A percentile compares a stretch with the other conserved stretches of the same genome.
phyloP scores from a whole-genome alignment of 2,329 filamentous ascomycete species.

The Aschersonia sp. region DNA sequence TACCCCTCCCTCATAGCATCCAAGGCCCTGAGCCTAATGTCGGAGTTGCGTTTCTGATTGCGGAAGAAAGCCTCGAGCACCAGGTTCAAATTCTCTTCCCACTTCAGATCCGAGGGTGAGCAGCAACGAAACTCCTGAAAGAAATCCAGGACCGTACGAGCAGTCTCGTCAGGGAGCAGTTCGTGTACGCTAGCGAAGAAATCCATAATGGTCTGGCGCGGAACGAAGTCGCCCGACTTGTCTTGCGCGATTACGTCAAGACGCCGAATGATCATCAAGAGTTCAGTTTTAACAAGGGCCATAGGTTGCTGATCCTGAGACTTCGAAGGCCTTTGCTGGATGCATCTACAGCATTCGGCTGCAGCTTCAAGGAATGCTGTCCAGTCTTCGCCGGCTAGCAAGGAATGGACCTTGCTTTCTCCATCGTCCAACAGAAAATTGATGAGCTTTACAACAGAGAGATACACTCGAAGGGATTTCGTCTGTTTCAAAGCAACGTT shows the following conservation, averaged over 20 bases:
- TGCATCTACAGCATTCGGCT: conserved; percentile 32
- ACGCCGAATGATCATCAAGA: conserved; percentile 28
- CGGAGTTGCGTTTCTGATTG: conserved; percentile 42
- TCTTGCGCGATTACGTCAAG: conserved; percentile 32
- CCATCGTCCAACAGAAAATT: conserved; percentile 40
- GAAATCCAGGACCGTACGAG: conserved; percentile 49
- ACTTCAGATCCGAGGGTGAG: conserved; percentile 54
- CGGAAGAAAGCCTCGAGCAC: conserved; percentile 50
- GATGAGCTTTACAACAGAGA: conserved; percentile 34
- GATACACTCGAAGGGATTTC: conserved; percentile 28
- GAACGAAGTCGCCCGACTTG: conserved; percentile 39
- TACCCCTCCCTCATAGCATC: conserved; percentile 44
- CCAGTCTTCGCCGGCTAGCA: conserved; percentile 54
- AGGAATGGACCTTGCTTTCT: conserved; percentile 34
- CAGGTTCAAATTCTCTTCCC: conserved; percentile 47
- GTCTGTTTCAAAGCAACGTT: conserved; percentile 31
- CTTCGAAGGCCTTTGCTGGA: conserved; percentile 7
- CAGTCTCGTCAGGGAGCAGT: conserved; percentile 49
- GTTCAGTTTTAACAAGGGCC: conserved; percentile 24
- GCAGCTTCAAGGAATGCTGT: conserved; percentile 44
- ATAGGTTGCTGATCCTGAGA: conserved; percentile 15
- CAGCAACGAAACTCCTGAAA: conserved; percentile 56
- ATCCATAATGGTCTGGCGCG: conserved; percentile 49
- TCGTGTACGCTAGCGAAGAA: conserved; percentile 50
- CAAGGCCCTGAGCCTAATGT: conserved; percentile 48